These are phyloP conservation scores for Pseudohalonectria lignicola DNA, from an alignment of 2,329 filamentous ascomycete species.

Conservation along the genomic window DNA sequence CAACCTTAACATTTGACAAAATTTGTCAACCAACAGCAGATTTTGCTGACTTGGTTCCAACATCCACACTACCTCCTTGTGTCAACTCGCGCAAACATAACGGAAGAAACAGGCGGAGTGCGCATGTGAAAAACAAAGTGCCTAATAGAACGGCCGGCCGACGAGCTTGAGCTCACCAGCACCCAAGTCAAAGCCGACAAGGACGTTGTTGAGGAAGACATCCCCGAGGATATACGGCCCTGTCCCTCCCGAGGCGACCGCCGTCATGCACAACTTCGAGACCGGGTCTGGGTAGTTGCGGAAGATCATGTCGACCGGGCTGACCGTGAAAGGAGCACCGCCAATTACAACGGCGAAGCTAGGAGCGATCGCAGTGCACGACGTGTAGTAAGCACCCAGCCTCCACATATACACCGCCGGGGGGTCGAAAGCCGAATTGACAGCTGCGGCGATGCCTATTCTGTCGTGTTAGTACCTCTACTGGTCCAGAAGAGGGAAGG, in stretches of 20 bases:
- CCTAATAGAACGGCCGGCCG: slow-evolving; percentile 11
- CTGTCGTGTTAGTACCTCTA: too few relatives aligned
- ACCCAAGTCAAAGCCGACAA: slow-evolving; percentile 26
- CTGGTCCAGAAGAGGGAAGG: too few relatives aligned
- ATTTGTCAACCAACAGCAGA: too few relatives aligned
- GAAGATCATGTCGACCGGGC: slow-evolving; percentile 35
- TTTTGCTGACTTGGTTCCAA: too few relatives aligned
- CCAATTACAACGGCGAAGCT: slow-evolving; percentile 32
- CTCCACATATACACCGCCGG: slow-evolving; percentile 32
- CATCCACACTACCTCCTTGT: not conserved
- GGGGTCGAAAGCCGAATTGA: slow-evolving; percentile 34
- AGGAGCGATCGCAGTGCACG: slow-evolving; percentile 34
- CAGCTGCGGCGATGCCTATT: slow-evolving; percentile 32
- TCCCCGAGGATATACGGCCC: slow-evolving; percentile 39
- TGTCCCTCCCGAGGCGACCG: slow-evolving; percentile 29
- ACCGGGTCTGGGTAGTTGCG: slow-evolving; percentile 27
- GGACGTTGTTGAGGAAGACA: slow-evolving; percentile 37
- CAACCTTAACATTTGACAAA: too few relatives aligned
- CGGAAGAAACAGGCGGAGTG: too few relatives aligned
- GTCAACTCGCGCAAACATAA: too few relatives aligned
- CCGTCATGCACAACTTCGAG: slow-evolving; percentile 36
- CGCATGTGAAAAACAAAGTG: not conserved
- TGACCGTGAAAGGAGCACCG: slow-evolving; percentile 32
- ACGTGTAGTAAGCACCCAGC: slow-evolving; percentile 35
- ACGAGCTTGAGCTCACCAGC: slow-evolving; percentile 15